These are phyloP conservation scores for Cladophialophora chaetospira DNA, from an alignment of 2,329 filamentous ascomycete genomes.

Conservation along the genomic window DNA sequence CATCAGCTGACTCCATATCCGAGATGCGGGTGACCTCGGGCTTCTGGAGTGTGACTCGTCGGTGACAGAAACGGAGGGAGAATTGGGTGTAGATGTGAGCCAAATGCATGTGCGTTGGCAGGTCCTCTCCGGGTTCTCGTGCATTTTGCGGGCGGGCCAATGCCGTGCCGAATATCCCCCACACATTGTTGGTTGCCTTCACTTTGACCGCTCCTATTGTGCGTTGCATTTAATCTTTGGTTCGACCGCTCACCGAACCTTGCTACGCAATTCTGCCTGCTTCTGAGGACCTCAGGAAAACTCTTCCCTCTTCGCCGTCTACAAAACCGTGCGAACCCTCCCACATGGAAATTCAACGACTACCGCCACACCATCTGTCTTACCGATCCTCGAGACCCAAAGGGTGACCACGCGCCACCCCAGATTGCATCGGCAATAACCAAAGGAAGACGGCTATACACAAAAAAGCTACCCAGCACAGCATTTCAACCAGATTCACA, in stretches of 20 bases:
- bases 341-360: slow-evolving; percentile 31
- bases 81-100: background rate
- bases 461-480: too few species aligned
- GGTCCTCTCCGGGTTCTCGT: background rate
- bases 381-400: slow-evolving; percentile 29
- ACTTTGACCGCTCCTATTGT: slow-evolving; percentile 14
- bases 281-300: background rate
- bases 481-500: background rate
- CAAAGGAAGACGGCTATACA: too few species aligned
- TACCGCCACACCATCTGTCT: slow-evolving; percentile 19
- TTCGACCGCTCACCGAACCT: background rate
- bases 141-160: background rate
- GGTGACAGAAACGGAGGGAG: background rate
- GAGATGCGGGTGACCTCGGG: slow-evolving; percentile 2
- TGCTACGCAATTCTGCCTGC: slow-evolving; percentile 12
- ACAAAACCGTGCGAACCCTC: slow-evolving; percentile 4
- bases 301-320: background rate
- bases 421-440: background rate
- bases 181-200: slow-evolving; percentile 7
- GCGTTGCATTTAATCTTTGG: slow-evolving; percentile 8
- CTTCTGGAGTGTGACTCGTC: background rate
- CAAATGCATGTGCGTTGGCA: slow-evolving; percentile 17
- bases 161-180: background rate
- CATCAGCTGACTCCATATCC: background rate
- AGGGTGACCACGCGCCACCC: slow-evolving; percentile 20